Conservation (phyloP, 805 yeast genomes). For the Cyberlindnera veronae region DNA sequence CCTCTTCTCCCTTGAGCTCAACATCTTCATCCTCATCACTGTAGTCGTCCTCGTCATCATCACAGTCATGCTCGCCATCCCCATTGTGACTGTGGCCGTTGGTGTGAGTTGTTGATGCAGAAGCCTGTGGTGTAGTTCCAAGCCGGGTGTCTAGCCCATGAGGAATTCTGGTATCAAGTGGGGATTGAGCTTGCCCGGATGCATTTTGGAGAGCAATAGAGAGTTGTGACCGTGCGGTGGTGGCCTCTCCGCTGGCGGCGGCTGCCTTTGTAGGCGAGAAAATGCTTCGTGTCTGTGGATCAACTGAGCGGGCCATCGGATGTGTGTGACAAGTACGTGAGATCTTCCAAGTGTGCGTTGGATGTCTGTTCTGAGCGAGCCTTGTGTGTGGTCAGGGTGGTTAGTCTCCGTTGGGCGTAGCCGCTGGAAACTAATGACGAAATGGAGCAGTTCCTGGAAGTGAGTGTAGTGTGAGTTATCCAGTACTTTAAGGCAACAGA, state of each 20-base stretch:
- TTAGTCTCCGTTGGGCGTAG: too few relatives aligned
- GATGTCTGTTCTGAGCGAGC: too few relatives aligned
- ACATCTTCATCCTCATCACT: slow-evolving; percentile 28
- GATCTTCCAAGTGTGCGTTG: too few relatives aligned
- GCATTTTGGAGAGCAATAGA: slow-evolving; percentile 24
- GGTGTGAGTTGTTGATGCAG: too few relatives aligned
- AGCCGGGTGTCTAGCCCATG: slow-evolving; percentile 7
- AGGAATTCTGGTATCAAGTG: slow-evolving; percentile 6
- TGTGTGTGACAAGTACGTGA: too few relatives aligned
- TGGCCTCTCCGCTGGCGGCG: slow-evolving; percentile 1
- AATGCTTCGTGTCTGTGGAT: slow-evolving; percentile 10
- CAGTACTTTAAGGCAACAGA: too few relatives aligned
- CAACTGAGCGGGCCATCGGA: slow-evolving; percentile 16
- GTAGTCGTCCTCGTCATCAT: slow-evolving; percentile 12
- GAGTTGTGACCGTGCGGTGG: slow-evolving; percentile 19
- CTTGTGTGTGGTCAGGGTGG: too few relatives aligned
- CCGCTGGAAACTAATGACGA: too few relatives aligned
- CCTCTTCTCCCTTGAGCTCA: slow-evolving; percentile 72
- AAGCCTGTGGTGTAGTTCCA: too few relatives aligned
- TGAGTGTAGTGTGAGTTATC: too few relatives aligned
- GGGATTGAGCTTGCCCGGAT: slow-evolving; percentile 4
- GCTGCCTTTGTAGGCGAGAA: slow-evolving; percentile 13
- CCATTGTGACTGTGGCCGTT: too few relatives aligned
- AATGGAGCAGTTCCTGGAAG: too few relatives aligned
- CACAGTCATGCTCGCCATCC: neutral